phyloP scores from a whole-genome alignment of 176 grass and related monocot species.

The maize (Zea mays) region Zm-B73-REFERENCE-NAM-5.0 NC_050096.1:238228001-238228500 shows the following conservation, averaged over 20 bases:
- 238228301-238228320: slow-evolving; percentile 15
- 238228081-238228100: neutral
- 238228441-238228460: neutral
- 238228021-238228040: too few relatives aligned
- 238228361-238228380: neutral
- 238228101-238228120: slow-evolving; percentile 34
- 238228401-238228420: neutral
- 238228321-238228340: slow-evolving; percentile 17
- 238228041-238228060: too few relatives aligned
- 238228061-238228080: neutral
- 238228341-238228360: neutral
- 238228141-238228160: slow-evolving; percentile 3
- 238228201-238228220: neutral
- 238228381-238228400: neutral
- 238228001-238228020: too few relatives aligned
- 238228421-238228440: slow-evolving; percentile 10
- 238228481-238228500: neutral
- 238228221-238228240: neutral
- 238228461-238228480: slow-evolving; percentile 12
- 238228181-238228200: neutral
- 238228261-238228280: neutral
- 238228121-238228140: neutral
- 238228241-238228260: too few relatives aligned
- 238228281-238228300: neutral
- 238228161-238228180: neutral